A percentile compares a stretch with the other conserved stretches of the same genome.
phyloP scores from a whole-genome alignment of 225 moss, liverwort and hornwort species.

The Polytrichum commune region DNA sequence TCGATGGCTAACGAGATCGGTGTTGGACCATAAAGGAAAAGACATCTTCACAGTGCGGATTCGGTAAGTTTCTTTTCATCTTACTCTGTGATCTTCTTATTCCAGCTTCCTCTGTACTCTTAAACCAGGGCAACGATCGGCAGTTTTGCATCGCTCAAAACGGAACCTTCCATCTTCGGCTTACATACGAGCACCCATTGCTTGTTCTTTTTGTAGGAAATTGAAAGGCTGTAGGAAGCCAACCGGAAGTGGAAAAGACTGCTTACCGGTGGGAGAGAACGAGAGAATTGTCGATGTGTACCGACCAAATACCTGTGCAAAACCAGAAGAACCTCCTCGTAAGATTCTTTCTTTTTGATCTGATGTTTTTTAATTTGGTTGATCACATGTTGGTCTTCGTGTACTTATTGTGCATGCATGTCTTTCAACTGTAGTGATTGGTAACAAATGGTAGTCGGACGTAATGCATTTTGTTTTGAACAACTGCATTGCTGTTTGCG shows the following conservation, averaged over 20 bases:
- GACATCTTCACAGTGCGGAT: constrained; percentile 30
- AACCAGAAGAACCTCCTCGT: constrained; percentile 28
- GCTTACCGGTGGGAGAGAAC: constrained; percentile 27
- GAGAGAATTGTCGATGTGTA: constrained; percentile 43
- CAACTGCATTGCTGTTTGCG: not conserved
- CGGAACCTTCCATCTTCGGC: too few species aligned
- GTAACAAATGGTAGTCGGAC: too few species aligned
- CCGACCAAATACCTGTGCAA: constrained; percentile 22
- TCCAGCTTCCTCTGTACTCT: not conserved
- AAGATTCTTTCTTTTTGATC: not conserved
- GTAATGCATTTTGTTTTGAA: too few species aligned
- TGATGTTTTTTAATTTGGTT: too few species aligned
- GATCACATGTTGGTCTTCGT: too few species aligned
- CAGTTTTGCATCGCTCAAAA: too few species aligned
- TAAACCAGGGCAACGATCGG: too few species aligned
- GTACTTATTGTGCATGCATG: too few species aligned
- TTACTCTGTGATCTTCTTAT: not conserved
- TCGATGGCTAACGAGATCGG: constrained; percentile 35
- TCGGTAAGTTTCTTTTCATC: constrained; percentile 22
- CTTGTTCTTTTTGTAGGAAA: constrained; percentile 20
- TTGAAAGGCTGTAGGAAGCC: constrained; percentile 28
- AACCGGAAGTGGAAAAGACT: constrained; percentile 8
- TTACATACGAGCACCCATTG: too few species aligned
- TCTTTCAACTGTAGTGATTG: not conserved
- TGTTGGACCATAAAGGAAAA: constrained; percentile 35